Evolutionary conservation across 2,329 filamentous ascomycete species (phyloP).

Genomic region (Phialophora verrucosa): DNA sequence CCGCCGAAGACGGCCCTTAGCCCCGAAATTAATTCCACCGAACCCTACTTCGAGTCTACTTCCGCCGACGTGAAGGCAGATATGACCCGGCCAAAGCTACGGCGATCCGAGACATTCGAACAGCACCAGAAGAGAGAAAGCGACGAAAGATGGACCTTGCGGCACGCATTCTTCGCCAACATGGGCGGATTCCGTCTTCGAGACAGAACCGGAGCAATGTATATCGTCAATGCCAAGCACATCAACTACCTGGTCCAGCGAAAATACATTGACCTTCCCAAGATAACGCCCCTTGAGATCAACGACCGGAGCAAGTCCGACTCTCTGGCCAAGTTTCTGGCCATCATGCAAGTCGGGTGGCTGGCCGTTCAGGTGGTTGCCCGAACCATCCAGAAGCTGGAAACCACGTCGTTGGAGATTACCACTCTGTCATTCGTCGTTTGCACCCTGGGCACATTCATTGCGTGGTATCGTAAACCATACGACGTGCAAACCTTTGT

Average conservation of each 20-base stretch:
- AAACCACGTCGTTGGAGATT: constrained; percentile 40
- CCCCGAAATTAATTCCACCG: not conserved
- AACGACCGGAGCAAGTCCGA: constrained; percentile 31
- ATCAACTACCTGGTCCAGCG: constrained; percentile 21
- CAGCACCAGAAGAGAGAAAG: constrained; percentile 11
- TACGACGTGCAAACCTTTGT: constrained; percentile 35
- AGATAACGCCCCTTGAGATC: constrained; percentile 18
- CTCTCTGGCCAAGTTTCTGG: constrained; percentile 39
- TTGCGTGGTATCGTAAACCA: constrained; percentile 37
- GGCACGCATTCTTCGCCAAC: constrained; percentile 15
- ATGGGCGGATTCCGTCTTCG: constrained; percentile 21
- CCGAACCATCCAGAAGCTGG: constrained; percentile 38
- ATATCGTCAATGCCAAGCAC: constrained; percentile 19
- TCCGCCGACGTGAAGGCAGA: constrained; percentile 3
- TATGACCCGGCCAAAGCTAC: constrained; percentile 17
- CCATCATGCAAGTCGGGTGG: constrained; percentile 40
- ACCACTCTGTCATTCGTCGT: constrained; percentile 39
- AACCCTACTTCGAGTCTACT: not conserved
- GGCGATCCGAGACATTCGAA: constrained; percentile 20
- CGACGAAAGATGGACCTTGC: constrained; percentile 21
- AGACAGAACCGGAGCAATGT: constrained; percentile 9
- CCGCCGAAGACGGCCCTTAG: not conserved
- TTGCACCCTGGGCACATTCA: constrained; percentile 35
- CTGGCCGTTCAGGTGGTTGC: constrained; percentile 38
- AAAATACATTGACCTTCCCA: constrained; percentile 21